Evolutionary conservation across 2,329 filamentous ascomycete genomes (phyloP).

Genomic region (Pseudopithomyces maydicus): DNA sequence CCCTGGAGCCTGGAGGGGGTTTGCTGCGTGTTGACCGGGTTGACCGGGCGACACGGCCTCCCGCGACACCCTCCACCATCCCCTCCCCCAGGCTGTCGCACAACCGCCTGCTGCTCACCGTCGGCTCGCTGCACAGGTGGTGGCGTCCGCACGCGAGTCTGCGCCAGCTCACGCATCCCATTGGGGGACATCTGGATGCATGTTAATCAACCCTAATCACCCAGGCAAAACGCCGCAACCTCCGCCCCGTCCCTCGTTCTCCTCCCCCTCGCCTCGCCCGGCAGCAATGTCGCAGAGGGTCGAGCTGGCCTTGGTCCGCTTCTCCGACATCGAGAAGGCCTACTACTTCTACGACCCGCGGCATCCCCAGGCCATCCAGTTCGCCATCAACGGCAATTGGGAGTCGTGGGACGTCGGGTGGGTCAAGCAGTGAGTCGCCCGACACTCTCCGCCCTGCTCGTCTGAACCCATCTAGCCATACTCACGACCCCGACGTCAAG

Average conservation of each 20-base stretch:
- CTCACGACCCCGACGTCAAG: conserved; percentile 35
- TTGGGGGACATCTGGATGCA: conserved; percentile 19
- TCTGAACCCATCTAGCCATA: conserved; percentile 24
- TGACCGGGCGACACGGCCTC: too few relatives aligned
- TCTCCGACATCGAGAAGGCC: conserved; percentile 34
- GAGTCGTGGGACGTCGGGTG: conserved; percentile 39
- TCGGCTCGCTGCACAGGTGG: conserved; percentile 4
- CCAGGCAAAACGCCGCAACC: conserved; percentile 1
- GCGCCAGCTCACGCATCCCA: conserved; percentile 10
- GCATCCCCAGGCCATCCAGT: conserved; percentile 35
- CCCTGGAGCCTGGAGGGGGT: too few relatives aligned
- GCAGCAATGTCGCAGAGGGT: conserved; percentile 36
- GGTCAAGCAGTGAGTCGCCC: conserved; percentile 30
- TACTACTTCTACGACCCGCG: conserved; percentile 39
- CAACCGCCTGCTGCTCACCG: not conserved
- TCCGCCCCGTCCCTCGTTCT: not conserved
- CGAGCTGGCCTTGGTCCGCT: conserved; percentile 34
- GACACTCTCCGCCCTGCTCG: not conserved
- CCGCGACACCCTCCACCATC: too few relatives aligned
- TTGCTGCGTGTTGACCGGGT: too few relatives aligned
- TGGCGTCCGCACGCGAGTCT: conserved; percentile 10
- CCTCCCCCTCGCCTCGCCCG: conserved; percentile 1
- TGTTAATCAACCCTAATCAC: conserved; percentile 18
- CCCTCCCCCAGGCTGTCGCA: not conserved
- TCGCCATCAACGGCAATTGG: conserved; percentile 35